Percentiles rank a stretch among this genome's conserved stretches.
Evolutionary conservation across 2,329 filamentous ascomycete genomes (phyloP).

Genomic region (Onygenales sp.): DNA sequence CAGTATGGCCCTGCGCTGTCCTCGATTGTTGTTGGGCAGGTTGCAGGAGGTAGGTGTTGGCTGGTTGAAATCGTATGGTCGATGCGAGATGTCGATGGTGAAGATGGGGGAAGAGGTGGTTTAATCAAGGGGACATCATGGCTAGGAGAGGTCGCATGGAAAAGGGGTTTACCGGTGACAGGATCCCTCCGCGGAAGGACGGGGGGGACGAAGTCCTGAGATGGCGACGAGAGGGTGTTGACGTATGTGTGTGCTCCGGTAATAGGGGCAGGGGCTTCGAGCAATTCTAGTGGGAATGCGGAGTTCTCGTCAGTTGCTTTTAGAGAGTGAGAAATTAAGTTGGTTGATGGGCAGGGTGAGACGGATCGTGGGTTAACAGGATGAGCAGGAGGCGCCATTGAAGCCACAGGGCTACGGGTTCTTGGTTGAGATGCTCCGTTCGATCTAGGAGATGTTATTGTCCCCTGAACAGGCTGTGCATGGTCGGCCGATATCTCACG

Average conservation of each 20-base stretch:
- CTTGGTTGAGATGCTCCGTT: too few relatives aligned
- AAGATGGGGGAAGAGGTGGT: background rate
- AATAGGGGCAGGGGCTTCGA: background rate
- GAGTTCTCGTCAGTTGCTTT: background rate
- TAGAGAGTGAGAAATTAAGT: background rate
- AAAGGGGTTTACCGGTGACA: background rate
- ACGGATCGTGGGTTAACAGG: background rate
- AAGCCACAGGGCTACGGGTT: background rate
- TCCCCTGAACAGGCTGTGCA: background rate
- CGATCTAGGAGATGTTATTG: background rate
- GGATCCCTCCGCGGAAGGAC: background rate
- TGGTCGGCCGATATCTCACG: background rate
- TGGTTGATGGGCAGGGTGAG: background rate
- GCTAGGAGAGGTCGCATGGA: background rate
- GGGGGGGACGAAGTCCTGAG: background rate
- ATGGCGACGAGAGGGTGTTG: slow-evolving; percentile 3
- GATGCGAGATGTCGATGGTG: background rate
- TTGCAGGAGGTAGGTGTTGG: background rate
- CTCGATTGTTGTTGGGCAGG: background rate
- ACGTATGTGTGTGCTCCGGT: slow-evolving; percentile 5
- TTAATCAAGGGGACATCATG: background rate
- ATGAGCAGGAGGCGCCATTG: background rate
- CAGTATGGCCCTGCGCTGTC: background rate
- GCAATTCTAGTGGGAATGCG: background rate
- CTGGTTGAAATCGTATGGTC: background rate